Conservation (phyloP, 257 asterid genomes). For the Nicotiana sylvestris region DNA sequence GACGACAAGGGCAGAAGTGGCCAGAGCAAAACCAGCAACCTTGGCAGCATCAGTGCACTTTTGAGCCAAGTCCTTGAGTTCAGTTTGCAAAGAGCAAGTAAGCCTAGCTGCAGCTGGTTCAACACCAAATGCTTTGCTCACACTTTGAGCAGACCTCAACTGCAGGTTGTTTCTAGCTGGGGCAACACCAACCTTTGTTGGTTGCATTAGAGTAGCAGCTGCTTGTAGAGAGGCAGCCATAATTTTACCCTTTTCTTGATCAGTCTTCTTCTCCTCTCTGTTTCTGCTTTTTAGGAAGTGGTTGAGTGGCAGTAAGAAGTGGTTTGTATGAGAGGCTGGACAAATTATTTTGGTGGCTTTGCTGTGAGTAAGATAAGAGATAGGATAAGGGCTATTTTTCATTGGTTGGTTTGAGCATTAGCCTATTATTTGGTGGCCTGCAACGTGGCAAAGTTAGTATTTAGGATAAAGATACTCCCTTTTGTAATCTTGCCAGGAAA, state of each 20-base stretch:
- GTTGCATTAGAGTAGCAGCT: conserved; percentile 89
- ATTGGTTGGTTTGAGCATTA: conserved; percentile 40
- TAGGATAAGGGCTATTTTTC: conserved; percentile 57
- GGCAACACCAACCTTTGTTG: conserved; percentile 57
- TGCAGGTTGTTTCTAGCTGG: conserved; percentile 48
- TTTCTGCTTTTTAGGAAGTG: conserved; percentile 11
- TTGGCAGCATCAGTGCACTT: conserved; percentile 88
- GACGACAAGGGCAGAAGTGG: conserved; percentile 90
- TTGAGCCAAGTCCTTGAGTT: conserved; percentile 69
- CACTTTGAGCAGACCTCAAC: conserved; percentile 50
- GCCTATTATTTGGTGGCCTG: conserved; percentile 26
- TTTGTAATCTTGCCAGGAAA: conserved; percentile 15
- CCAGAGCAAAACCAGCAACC: conserved; percentile 95
- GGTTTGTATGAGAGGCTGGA: conserved; percentile 12
- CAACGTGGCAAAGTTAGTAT: conserved; percentile 40
- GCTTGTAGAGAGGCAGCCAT: conserved; percentile 93
- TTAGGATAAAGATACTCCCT: conserved; percentile 35
- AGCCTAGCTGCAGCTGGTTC: conserved; percentile 46
- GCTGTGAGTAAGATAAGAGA: conserved; percentile 51
- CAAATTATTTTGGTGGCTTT: conserved; percentile 40
- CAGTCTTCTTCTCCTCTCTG: not conserved
- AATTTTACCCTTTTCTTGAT: conserved; percentile 4
- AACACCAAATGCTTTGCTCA: conserved; percentile 62
- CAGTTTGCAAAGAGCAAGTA: conserved; percentile 80
- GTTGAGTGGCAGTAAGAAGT: conserved; percentile 11